Percentiles rank a stretch among this genome's conserved stretches.
These are phyloP conservation scores for Camillea tinctor DNA, from an alignment of 2,329 filamentous ascomycete species.

Conservation along the genomic window DNA sequence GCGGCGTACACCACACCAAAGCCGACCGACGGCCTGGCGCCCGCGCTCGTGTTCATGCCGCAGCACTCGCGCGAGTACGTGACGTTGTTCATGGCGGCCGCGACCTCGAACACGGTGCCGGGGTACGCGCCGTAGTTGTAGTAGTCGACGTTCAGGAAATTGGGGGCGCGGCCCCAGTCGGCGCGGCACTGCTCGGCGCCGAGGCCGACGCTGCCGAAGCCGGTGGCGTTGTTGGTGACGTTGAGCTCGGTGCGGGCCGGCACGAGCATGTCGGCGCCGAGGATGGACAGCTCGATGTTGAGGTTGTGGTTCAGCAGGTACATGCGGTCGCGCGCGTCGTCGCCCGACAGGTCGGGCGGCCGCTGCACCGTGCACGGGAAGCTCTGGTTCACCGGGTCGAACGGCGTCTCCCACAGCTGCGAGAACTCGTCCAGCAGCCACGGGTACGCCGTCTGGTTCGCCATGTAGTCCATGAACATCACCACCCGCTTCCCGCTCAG, in stretches of 20 bases:
- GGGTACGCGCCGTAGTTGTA: slow-evolving; percentile 68
- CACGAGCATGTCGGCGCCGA: slow-evolving; percentile 63
- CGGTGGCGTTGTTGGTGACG: slow-evolving; percentile 66
- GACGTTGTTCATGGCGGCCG: slow-evolving; percentile 69
- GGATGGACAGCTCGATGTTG: slow-evolving; percentile 72
- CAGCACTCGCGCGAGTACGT: slow-evolving; percentile 63
- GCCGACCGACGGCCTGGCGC: background rate
- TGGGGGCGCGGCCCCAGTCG: slow-evolving; percentile 68
- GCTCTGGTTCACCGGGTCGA: slow-evolving; percentile 60
- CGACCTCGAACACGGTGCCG: slow-evolving; percentile 76
- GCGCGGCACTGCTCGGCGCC: slow-evolving; percentile 61
- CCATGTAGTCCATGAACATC: slow-evolving; percentile 82
- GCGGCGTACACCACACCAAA: slow-evolving; percentile 12
- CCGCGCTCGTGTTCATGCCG: slow-evolving; percentile 37
- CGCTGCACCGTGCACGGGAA: slow-evolving; percentile 82
- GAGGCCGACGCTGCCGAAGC: slow-evolving; percentile 64
- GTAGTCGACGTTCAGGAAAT: slow-evolving; percentile 80
- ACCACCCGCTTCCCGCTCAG: slow-evolving; percentile 68
- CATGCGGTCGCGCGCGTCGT: slow-evolving; percentile 59
- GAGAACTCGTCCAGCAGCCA: slow-evolving; percentile 87
- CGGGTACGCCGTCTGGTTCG: slow-evolving; percentile 74
- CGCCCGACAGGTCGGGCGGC: slow-evolving; percentile 61
- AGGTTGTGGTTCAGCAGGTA: slow-evolving; percentile 92
- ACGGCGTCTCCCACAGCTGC: slow-evolving; percentile 89
- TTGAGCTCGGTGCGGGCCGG: slow-evolving; percentile 70